Evolutionary conservation across 2,329 filamentous ascomycete species (phyloP), one percentile per base, ranked within the genome.

Genomic region (Aspergillus glaucus): DNA sequence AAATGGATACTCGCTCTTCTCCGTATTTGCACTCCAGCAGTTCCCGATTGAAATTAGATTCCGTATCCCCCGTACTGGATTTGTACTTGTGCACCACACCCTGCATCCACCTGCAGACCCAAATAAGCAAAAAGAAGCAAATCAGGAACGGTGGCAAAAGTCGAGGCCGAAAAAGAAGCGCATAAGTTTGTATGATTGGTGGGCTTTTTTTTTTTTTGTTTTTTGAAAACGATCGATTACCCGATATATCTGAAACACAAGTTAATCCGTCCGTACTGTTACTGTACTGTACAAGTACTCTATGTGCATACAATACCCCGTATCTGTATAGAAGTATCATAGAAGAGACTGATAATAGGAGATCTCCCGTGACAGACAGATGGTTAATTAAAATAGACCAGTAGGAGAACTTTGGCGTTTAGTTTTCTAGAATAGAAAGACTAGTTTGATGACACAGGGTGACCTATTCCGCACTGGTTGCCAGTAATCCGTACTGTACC

Each of bases 241-340:
- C 41, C 14, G 41, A 30, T 43, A 43, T 26, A 43, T 43, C 41
- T 26, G 41, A 30, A 43, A 26, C 41, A 26, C 22, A 43, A 26
- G 7, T 43, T 26, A n/a, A 43, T 43, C 26, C 39, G 4, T 14
- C 21, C 9, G 22, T 24, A 21, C 6, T 42, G 17, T 42, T 43
- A 26, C 22, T 30, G 22, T 26, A 43, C 19, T 43, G 41, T 26
- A 43, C 19, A n/a, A 15, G 21, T 42, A 22, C 9, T 42, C n/a
- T 19, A 21, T 24, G 15, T 5, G 21, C 22, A 26, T 43, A 26
- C 6, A 43, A 14, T 24, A 42, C 19, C 15, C n/a, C 14, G 10
- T 42, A 42, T 21, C 36, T 40, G 10, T 40, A 21, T 17, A 10
- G 36, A 21, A 40, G 2, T 9, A 4, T 30, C 26, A 30, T 30